A percentile compares a stretch with the other conserved stretches of the same genome.
phyloP scores from a whole-genome alignment of 495 filamentous ascomycete genomes.

The Neurospora tetrasperma region DNA sequence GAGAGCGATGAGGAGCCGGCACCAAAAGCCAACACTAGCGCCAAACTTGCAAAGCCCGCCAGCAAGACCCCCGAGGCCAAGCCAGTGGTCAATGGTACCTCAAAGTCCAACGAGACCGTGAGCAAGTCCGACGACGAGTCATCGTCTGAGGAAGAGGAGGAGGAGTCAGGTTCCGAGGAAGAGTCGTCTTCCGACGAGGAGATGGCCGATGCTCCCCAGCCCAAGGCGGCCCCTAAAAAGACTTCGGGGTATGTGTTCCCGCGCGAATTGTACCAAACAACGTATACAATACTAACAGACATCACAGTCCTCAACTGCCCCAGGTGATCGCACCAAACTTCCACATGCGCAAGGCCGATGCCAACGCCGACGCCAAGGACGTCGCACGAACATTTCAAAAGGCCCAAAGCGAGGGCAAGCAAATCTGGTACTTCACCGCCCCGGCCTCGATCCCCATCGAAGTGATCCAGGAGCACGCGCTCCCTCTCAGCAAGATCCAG shows the following conservation, averaged over 20 bases:
- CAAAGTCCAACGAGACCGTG: constrained; percentile 15
- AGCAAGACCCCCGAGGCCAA: constrained; percentile 3
- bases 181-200: constrained; percentile 15
- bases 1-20: constrained; percentile 17
- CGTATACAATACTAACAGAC: constrained; percentile 9
- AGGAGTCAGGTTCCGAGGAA: constrained; percentile 3
- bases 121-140: constrained; percentile 18
- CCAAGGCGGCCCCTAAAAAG: constrained; percentile 18
- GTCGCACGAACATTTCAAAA: constrained; percentile 30
- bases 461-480: constrained; percentile 35
- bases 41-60: neutral
- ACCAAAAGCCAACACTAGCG: constrained; percentile 10
- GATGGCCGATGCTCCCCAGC: constrained; percentile 7
- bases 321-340: constrained; percentile 21
- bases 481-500: constrained; percentile 28
- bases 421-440: constrained; percentile 42
- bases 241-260: constrained; percentile 10
- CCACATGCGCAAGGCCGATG: constrained; percentile 22
- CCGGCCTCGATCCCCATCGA: constrained; percentile 39
- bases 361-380: constrained; percentile 25
- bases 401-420: constrained; percentile 37
- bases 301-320: constrained; percentile 3
- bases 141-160: constrained; percentile 1
- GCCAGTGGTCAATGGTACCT: neutral
- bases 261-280: no score